Base-by-base conservation (phyloP, 805 yeast species). In the Nadsonia fulvescens region DNA sequence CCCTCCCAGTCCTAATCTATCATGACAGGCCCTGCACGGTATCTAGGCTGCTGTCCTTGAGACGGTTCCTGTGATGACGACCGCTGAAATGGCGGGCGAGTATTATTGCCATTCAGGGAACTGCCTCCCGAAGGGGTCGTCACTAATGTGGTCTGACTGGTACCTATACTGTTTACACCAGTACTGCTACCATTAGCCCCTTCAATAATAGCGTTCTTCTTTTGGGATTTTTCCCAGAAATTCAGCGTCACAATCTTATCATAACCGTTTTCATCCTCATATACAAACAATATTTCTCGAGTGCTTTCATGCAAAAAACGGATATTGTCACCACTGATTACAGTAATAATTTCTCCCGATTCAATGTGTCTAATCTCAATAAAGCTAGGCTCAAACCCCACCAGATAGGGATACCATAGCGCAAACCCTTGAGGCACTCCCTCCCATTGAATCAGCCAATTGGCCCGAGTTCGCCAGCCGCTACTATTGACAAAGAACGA, bases 361-460 rank as follows among this genome's bases (percentile, higher is more conserved):
- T 82, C 92, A 43, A 83, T 81, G 39, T 82, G 81, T 32, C 98
- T 63, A 24, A 89, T 76, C 53, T 89, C 98, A 46, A 89, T 79
- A 40, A 89, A 82, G 32, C 68, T 74, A 11, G 72, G 66, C 45
- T 86, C 96, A 53, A 89, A 89, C 4, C 94, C 89, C 26, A 89
- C 54, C 29, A 89, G 57, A 44, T 82, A 86, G 3, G 98, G 98
- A 53, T 83, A 86, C 65, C 92, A 81, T 23, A 89, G 60, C 10
- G 95, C 91, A 48, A 89, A 81, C 34, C 73, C 70, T 43, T 76
- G 89, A 5, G 98, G 96, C 27, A 71, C 66, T 18, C 96, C 95
- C 53, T 89, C 96, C 98, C 98, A 89, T 44, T 76, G 71, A 27
- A 89, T 74, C 37, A 83, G 75, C 83, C 93, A 83, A 27, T 79